These are phyloP conservation scores for Azolla pinnata DNA, from an alignment of 75 land plant species.

Conservation along the genomic window DNA sequence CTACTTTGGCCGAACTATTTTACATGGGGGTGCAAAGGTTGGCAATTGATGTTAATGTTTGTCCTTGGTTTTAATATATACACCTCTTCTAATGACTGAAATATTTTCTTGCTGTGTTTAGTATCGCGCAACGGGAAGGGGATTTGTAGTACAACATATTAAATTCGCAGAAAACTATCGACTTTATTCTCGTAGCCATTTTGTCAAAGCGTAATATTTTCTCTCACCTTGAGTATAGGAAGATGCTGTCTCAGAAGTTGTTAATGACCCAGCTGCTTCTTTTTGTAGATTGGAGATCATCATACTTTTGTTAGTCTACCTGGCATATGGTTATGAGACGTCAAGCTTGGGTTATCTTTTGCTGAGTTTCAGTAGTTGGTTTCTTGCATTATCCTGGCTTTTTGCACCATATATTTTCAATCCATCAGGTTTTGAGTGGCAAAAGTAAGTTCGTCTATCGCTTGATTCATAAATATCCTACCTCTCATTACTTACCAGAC, in stretches of 20 bases:
- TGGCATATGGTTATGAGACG: slow-evolving; percentile 67
- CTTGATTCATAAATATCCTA: no score
- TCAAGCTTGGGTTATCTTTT: slow-evolving; percentile 50
- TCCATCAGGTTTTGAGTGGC: slow-evolving; percentile 99
- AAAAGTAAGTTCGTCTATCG: no score
- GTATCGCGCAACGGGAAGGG: slow-evolving; percentile 87
- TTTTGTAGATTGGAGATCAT: slow-evolving; percentile 71
- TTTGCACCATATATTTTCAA: slow-evolving; percentile 97
- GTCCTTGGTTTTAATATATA: neutral
- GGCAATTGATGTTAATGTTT: neutral
- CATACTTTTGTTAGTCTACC: slow-evolving; percentile 66
- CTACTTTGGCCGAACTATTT: slow-evolving; percentile 21
- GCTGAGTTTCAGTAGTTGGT: slow-evolving; percentile 89
- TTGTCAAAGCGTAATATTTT: slow-evolving; percentile 65
- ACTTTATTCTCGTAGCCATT: slow-evolving; percentile 92
- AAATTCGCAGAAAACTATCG: slow-evolving; percentile 91
- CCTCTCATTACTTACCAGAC: no score
- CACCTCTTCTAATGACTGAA: no score
- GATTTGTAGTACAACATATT: slow-evolving; percentile 40
- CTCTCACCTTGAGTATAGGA: slow-evolving; percentile 8
- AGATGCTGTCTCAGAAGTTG: slow-evolving; percentile 26
- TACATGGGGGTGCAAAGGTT: slow-evolving; percentile 97
- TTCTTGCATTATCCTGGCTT: slow-evolving; percentile 87
- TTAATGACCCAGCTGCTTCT: slow-evolving; percentile 13
- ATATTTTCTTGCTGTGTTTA: slow-evolving; percentile 30